A percentile compares a stretch with the other conserved stretches of the same genome.
phyloP scores from a whole-genome alignment of 2,329 filamentous ascomycete genomes.

The Colletotrichum spaethianum region DNA sequence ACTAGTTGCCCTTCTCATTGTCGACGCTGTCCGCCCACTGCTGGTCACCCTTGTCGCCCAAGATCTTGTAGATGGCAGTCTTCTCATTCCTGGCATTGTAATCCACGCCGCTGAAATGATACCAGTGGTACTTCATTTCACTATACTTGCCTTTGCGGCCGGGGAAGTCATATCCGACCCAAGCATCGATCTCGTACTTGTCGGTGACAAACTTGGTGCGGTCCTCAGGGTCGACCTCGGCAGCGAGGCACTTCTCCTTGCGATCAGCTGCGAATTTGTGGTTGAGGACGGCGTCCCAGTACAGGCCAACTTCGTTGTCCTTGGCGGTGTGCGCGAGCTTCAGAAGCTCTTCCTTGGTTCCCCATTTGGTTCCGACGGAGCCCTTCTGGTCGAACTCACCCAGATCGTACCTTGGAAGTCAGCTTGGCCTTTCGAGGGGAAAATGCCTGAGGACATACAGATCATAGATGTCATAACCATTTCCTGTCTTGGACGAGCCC shows the following conservation, averaged over 20 bases:
- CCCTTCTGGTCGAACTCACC: conserved; percentile 85
- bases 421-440: neutral
- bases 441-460: conserved; percentile 55
- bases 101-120: conserved; percentile 80
- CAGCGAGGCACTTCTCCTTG: conserved; percentile 73
- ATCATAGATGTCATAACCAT: conserved; percentile 81
- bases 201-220: conserved; percentile 69
- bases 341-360: conserved; percentile 73
- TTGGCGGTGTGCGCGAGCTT: conserved; percentile 67
- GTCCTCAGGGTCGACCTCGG: conserved; percentile 75
- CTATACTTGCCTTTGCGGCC: conserved; percentile 75
- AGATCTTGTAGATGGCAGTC: conserved; percentile 78
- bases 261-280: conserved; percentile 82
- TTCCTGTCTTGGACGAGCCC: conserved; percentile 73
- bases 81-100: conserved; percentile 72
- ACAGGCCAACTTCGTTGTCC: conserved; percentile 70
- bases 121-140: conserved; percentile 75
- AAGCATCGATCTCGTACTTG: conserved; percentile 77
- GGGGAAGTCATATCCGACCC: conserved; percentile 78
- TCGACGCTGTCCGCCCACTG: conserved; percentile 74
- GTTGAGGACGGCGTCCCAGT: conserved; percentile 82
- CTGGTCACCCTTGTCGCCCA: conserved; percentile 68
- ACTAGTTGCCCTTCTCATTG: conserved; percentile 74
- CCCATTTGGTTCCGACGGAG: conserved; percentile 77
- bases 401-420: conserved; percentile 63